Evolutionary conservation across 2,329 filamentous ascomycete genomes (phyloP).

Genomic region (Trichoderma breve): DNA sequence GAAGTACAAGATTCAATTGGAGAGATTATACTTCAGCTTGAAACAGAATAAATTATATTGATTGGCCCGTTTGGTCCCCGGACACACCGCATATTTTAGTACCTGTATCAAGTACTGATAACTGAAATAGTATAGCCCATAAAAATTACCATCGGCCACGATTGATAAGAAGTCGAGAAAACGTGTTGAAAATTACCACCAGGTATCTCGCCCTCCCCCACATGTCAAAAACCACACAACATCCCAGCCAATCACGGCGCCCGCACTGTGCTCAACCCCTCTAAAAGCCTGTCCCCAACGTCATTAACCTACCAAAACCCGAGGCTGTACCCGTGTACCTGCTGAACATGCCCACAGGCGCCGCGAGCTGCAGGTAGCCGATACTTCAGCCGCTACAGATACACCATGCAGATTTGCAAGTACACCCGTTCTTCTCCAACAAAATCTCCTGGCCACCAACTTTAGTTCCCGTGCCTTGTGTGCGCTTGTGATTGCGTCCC

Average conservation of each 20-base stretch:
- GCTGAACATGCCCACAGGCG: neutral
- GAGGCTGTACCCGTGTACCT: neutral
- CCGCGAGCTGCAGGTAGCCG: neutral
- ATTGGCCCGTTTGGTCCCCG: neutral
- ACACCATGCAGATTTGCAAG: neutral
- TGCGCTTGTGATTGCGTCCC: constrained; percentile 2
- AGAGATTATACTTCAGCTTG: neutral
- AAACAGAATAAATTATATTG: neutral
- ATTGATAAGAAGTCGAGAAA: neutral
- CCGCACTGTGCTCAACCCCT: neutral
- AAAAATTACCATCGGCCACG: neutral
- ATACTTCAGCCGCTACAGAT: neutral
- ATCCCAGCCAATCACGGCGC: neutral
- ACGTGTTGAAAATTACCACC: neutral
- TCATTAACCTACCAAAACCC: neutral
- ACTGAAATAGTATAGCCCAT: neutral
- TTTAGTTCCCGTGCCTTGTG: constrained; percentile 8
- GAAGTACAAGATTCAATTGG: neutral
- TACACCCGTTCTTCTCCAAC: neutral
- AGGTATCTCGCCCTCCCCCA: neutral
- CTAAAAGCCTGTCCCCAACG: neutral
- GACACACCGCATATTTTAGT: neutral
- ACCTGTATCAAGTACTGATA: neutral
- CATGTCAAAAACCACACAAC: neutral
- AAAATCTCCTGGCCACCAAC: neutral